Evolutionary conservation across 2,329 filamentous ascomycete species (phyloP), one percentile per base, ranked within the genome.

Genomic region (Xylariaceae sp.): DNA sequence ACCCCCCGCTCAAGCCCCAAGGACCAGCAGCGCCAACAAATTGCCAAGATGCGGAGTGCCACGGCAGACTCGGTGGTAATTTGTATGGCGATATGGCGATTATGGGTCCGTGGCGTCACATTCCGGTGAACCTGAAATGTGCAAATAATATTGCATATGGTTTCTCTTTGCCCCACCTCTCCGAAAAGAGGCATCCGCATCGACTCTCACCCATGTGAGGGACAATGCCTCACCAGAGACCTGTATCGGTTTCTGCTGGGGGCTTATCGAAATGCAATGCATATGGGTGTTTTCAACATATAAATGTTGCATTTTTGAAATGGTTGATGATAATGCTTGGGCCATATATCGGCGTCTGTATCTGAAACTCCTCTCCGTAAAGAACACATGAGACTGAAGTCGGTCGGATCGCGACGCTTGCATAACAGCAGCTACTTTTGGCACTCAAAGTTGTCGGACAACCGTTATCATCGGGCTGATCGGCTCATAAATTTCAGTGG

Each of bases 1-100:
- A 62, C 34, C 64, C 57, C 66, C 65, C 59, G 67, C 65, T 59
- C 61, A 52, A 40, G 31, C 29, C 47, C 49, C 21, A 56, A 57
- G 54, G 48, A 46, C 52, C 46, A 61, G 53, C 26, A 47, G 56
- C 41, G 52, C 62, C 53, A 59, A 44, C 52, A 48, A 58, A 62
- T 54, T 40, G 61, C 54, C 57, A 67, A 61, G 53, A 50, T 53
- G 33, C 46, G 50, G 57, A 45, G 24, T 53, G 37, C 41, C 21
- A 37, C 50, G 29, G 34, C 37, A 47, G 24, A 52, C 23, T 47
- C 21, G 44, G 24, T 50, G 46, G 29, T 48, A 36, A 51, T 54
- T 45, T 49, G 37, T 31, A 43, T 52, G 24, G 29, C 39, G 26
- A 45, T 53, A 34, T 28, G 31, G 36, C 37, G 17, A 47, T 56